Percentiles rank a stretch among this genome's conserved stretches.
phyloP scores from a whole-genome alignment of 345 rosid genomes.

The Citrus trifoliata region DNA sequence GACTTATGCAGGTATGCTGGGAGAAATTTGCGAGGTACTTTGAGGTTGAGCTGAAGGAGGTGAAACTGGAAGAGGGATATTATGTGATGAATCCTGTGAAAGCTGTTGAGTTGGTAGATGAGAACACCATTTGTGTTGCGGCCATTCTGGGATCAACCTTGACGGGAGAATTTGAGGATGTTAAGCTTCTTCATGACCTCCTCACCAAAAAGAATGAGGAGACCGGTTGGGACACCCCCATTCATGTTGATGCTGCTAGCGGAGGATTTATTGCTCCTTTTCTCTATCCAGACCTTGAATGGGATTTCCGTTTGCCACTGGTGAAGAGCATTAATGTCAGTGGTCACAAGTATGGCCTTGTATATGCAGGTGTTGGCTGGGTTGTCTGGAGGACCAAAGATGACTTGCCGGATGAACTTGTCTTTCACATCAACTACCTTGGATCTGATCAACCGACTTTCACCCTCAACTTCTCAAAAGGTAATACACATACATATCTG shows the following conservation, averaged over 20 bases:
- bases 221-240: slow-evolving; percentile 73
- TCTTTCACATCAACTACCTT: slow-evolving; percentile 77
- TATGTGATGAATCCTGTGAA: slow-evolving; percentile 64
- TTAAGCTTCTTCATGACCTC: slow-evolving; percentile 57
- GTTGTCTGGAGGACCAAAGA: slow-evolving; percentile 76
- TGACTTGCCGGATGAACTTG: slow-evolving; percentile 77
- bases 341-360: slow-evolving; percentile 76
- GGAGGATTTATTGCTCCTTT: slow-evolving; percentile 83
- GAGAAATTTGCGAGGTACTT: slow-evolving; percentile 85
- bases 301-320: slow-evolving; percentile 81
- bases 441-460: slow-evolving; percentile 81
- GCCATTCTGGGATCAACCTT: slow-evolving; percentile 78
- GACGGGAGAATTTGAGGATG: slow-evolving; percentile 77
- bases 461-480: slow-evolving; percentile 88
- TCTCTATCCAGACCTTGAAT: slow-evolving; percentile 67
- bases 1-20: slow-evolving; percentile 58
- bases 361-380: slow-evolving; percentile 89
- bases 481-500: slow-evolving; percentile 15
- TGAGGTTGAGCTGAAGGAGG: slow-evolving; percentile 80
- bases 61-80: slow-evolving; percentile 62
- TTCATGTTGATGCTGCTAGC: slow-evolving; percentile 83
- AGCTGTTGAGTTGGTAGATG: slow-evolving; percentile 78
- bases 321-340: slow-evolving; percentile 80
- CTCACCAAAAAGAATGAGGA: slow-evolving; percentile 47
- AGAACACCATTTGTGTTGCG: slow-evolving; percentile 82